Percentiles rank a stretch among this genome's conserved stretches.
These are phyloP conservation scores for Dendrobium officinale DNA, from an alignment of 106 monocot species.

Conservation along the genomic window DNA sequence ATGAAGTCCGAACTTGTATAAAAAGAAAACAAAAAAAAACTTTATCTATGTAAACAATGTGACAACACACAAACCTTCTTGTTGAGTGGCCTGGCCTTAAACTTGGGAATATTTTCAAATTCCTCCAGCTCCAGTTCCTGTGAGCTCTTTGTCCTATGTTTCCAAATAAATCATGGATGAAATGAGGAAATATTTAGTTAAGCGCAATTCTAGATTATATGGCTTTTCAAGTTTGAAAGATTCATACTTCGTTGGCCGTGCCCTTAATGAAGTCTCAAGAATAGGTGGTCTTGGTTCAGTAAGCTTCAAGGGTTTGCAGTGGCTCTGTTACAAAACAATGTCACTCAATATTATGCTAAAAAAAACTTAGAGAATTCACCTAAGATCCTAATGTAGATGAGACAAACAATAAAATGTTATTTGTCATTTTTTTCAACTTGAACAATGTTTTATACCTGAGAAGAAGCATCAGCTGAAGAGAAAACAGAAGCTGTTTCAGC, in stretches of 20 bases:
- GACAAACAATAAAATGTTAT: too few species aligned
- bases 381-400: neutral
- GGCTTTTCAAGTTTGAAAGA: neutral
- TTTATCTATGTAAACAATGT: neutral
- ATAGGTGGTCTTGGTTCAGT: conserved; percentile 68
- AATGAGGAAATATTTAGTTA: neutral
- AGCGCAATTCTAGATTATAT: neutral
- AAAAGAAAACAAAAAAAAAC: too few species aligned
- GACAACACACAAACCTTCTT: conserved; percentile 48
- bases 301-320: conserved; percentile 44
- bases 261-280: conserved; percentile 71
- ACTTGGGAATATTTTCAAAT: conserved; percentile 78
- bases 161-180: neutral
- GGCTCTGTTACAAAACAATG: conserved; percentile 32
- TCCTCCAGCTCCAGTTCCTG: conserved; percentile 76
- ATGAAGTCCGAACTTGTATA: too few species aligned
- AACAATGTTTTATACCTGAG: conserved; percentile 26
- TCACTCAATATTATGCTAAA: neutral
- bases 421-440: neutral
- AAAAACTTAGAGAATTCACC: neutral
- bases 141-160: conserved; percentile 65
- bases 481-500: conserved; percentile 41
- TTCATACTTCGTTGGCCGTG: conserved; percentile 64
- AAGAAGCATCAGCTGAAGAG: conserved; percentile 32
- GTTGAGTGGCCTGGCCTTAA: conserved; percentile 90